These are phyloP conservation scores for Candida argentea DNA, from an alignment of 805 yeast species.

Conservation along the genomic window DNA sequence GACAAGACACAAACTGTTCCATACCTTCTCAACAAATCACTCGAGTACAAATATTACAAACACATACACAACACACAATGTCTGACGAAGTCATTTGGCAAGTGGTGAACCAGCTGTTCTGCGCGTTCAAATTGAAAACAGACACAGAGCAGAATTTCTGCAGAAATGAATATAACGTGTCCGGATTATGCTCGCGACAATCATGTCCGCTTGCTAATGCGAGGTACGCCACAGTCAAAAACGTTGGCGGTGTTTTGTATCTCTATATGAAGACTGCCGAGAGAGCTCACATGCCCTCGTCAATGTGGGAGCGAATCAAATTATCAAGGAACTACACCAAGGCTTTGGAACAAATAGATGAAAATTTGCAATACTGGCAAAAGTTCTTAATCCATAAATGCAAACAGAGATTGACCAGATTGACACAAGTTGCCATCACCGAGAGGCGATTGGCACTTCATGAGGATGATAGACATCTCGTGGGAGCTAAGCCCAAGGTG, in stretches of 20 bases:
- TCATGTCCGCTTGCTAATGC: slow-evolving; percentile 97
- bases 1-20: too few relatives aligned
- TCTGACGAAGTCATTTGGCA: slow-evolving; percentile 93
- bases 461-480: slow-evolving; percentile 88
- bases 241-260: slow-evolving; percentile 68
- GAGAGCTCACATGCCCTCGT: slow-evolving; percentile 91
- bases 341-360: slow-evolving; percentile 84
- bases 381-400: slow-evolving; percentile 85
- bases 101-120: slow-evolving; percentile 88
- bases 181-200: slow-evolving; percentile 86
- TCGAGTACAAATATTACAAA: too few relatives aligned
- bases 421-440: slow-evolving; percentile 91
- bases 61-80: slow-evolving; percentile 11
- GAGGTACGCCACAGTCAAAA: slow-evolving; percentile 79
- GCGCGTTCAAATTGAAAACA: slow-evolving; percentile 87
- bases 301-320: slow-evolving; percentile 90
- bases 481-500: slow-evolving; percentile 88
- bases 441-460: slow-evolving; percentile 87
- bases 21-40: neutral
- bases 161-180: slow-evolving; percentile 90
- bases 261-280: slow-evolving; percentile 96
- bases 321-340: slow-evolving; percentile 80
- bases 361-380: slow-evolving; percentile 86
- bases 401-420: slow-evolving; percentile 88
- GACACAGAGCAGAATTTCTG: slow-evolving; percentile 88